phyloP scores from a whole-genome alignment of 139 green algal species.

The Auxenochlorella protothecoides region DNA sequence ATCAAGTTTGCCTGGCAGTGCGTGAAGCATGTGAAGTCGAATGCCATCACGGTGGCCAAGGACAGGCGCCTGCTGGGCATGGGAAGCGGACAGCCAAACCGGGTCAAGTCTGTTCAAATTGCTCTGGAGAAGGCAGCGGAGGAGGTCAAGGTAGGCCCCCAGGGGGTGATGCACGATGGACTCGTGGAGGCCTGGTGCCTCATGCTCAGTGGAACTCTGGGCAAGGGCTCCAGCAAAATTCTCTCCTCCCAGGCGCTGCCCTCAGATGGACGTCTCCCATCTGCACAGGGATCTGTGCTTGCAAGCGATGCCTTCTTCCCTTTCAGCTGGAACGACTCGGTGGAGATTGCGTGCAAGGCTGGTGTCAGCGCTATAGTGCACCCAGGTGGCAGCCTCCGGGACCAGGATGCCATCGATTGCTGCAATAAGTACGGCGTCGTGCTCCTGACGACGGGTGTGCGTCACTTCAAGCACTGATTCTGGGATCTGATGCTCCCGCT shows the following conservation, averaged over 20 bases:
- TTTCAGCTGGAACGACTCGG: conserved; percentile 91
- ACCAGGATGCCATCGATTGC: conserved; percentile 89
- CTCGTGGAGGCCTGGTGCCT: too few species aligned
- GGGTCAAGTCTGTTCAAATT: conserved; percentile 89
- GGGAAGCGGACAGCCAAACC: conserved; percentile 97
- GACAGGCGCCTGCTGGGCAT: conserved; percentile 86
- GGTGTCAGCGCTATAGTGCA: conserved; percentile 92
- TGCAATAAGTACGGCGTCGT: conserved; percentile 98
- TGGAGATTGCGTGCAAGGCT: conserved; percentile 92
- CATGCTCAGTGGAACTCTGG: neutral
- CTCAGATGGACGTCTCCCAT: neutral
- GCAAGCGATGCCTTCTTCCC: conserved; percentile 98
- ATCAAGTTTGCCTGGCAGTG: conserved; percentile 91
- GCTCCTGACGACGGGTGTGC: conserved; percentile 81
- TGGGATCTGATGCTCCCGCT: neutral
- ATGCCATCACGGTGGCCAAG: conserved; percentile 98
- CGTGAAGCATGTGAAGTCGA: conserved; percentile 99
- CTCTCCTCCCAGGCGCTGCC: neutral
- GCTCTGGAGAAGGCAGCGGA: conserved; percentile 89
- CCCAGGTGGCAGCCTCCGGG: conserved; percentile 85
- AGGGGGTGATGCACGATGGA: too few species aligned
- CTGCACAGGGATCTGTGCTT: conserved; percentile 70
- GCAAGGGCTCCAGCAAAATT: neutral
- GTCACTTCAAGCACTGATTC: conserved; percentile 93
- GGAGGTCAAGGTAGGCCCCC: conserved; percentile 51